phyloP scores from a whole-genome alignment of 2,329 filamentous ascomycete species.

The Chaetomium sp. region DNA sequence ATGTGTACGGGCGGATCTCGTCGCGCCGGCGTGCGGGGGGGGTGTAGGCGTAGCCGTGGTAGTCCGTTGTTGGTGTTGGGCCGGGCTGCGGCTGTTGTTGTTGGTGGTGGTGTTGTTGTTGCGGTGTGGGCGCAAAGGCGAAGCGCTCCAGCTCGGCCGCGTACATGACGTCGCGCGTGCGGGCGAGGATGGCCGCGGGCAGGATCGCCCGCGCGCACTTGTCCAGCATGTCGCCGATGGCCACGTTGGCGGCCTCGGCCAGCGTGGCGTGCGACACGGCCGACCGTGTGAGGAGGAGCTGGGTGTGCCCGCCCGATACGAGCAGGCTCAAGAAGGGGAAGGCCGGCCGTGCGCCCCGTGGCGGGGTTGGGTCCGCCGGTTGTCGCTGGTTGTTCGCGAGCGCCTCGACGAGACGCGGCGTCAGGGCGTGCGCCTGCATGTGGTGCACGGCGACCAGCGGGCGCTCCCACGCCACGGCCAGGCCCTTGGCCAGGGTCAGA shows the following conservation, averaged over 20 bases:
- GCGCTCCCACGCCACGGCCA: constrained; percentile 79
- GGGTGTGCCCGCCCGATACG: constrained; percentile 88
- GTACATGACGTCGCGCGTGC: constrained; percentile 68
- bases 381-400: constrained; percentile 43
- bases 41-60: constrained; percentile 54
- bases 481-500: constrained; percentile 81
- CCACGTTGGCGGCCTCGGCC: constrained; percentile 74
- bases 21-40: constrained; percentile 60
- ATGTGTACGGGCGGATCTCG: constrained; percentile 53
- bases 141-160: constrained; percentile 77
- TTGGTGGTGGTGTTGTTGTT: too few species aligned
- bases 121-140: constrained; percentile 55
- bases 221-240: constrained; percentile 88
- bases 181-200: constrained; percentile 59
- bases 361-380: not conserved
- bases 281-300: constrained; percentile 73
- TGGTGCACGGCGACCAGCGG: constrained; percentile 89
- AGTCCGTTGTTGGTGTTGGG: not conserved
- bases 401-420: constrained; percentile 73
- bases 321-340: constrained; percentile 90
- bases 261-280: constrained; percentile 73
- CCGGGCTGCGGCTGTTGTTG: not conserved
- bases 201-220: constrained; percentile 79
- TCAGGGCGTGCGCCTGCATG: constrained; percentile 96
- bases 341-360: constrained; percentile 43